Conservation (phyloP, 1,284 basidiomycete species). For the Filobasidium uniguttulatum region DNA sequence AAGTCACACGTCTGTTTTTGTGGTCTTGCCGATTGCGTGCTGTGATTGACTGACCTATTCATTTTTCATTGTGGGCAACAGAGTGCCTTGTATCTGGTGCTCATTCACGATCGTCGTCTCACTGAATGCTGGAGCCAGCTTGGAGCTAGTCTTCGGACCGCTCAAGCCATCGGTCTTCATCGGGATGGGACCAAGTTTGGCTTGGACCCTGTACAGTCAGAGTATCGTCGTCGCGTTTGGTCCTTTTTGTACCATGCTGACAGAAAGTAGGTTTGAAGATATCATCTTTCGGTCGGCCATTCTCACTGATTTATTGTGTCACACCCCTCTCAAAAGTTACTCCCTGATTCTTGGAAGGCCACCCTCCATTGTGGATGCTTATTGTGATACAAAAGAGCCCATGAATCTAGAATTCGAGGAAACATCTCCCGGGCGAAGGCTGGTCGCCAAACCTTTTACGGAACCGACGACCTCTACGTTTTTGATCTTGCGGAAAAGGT, state of each 20-base stretch:
- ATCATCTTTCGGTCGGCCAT: background rate
- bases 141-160: conserved; percentile 80
- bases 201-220: conserved; percentile 52
- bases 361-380: conserved; percentile 44
- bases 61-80: conserved; percentile 36
- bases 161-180: conserved; percentile 84
- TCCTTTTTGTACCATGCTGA: conserved; percentile 87
- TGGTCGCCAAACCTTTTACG: conserved; percentile 31
- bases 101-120: conserved; percentile 40
- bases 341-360: conserved; percentile 84
- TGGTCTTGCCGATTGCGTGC: too few relatives aligned
- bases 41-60: too few relatives aligned
- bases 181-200: conserved; percentile 71
- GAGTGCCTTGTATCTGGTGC: conserved; percentile 81
- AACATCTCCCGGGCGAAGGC: conserved; percentile 30
- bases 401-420: conserved; percentile 67
- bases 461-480: conserved; percentile 73
- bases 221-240: conserved; percentile 85
- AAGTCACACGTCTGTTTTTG: conserved; percentile 29
- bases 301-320: background rate
- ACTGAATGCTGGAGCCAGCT: conserved; percentile 87
- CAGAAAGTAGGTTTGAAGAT: conserved; percentile 37
- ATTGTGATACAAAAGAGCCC: conserved; percentile 48
- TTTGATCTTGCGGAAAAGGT: conserved; percentile 68
- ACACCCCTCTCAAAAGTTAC: conserved; percentile 42